Evolutionary conservation across 1,284 basidiomycete species (phyloP), one percentile per base, ranked within the genome.

Genomic region (Ustilago loliicola): DNA sequence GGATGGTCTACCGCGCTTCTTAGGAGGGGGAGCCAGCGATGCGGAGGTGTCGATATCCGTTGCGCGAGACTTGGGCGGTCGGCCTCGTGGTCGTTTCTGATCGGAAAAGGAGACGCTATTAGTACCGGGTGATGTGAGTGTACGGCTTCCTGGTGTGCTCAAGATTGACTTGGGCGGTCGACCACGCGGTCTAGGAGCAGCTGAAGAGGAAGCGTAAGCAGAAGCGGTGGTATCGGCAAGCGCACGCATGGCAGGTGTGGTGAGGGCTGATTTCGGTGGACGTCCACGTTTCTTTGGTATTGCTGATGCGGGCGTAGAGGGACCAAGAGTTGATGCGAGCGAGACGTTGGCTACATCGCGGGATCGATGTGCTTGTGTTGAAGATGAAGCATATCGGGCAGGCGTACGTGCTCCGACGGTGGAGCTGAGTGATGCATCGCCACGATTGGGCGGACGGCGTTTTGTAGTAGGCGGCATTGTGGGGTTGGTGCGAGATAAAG

Each of bases 321-420:
- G 19, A 3, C 58, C 60, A 2, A 57, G 17, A 2, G 68, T 77
- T 21, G 70, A 67, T 38, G 67, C 66, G 19, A 77, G 63, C 7
- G 75, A 77, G 40, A 64, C 32, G 45, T 72, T 54, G 15, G 29
- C 53, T 23, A 21, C 52, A 15, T 34, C 42, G 40, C 11, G 48
- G 19, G 61, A 3, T 36, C 48, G 51, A n/a, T 50, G 48, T 9
- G 58, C 25, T 15, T 51, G 45, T 29, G 25, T 36, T 36, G n/a
- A n/a, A n/a, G n/a, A n/a, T n/a, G n/a, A n/a, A n/a, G 34, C 34
- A 36, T 17, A 34, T 34, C 60, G 57, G 10, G 56, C 63, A 11
- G 72, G 72, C 0, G 72, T 66, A 13, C 67, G 66, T 36, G 56
- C 72, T 19, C 66, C 71, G 8, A 68, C 64, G 7, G 72, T 75